phyloP scores from a whole-genome alignment of 768 basidiomycete species.

The Lactarius hatsudake region DNA sequence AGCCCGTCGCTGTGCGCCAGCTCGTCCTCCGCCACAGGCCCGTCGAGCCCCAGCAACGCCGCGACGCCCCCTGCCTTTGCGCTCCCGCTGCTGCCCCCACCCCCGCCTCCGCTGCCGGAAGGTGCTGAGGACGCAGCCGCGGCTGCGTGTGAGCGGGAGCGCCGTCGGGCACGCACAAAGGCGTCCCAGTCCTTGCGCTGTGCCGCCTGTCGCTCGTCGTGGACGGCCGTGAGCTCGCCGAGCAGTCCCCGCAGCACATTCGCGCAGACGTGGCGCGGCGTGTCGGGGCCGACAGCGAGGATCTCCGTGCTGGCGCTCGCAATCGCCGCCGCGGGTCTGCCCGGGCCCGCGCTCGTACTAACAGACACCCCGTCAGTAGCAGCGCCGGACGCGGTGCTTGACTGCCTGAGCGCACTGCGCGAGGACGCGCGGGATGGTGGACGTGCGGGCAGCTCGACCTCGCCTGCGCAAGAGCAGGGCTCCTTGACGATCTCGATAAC shows the following conservation, averaged over 20 bases:
- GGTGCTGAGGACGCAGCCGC: conserved; percentile 28
- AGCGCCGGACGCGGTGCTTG: background rate
- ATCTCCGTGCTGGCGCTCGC: conserved; percentile 46
- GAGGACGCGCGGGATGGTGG: conserved; percentile 16
- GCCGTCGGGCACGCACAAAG: conserved; percentile 54
- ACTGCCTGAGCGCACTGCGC: background rate
- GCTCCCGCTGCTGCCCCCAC: background rate
- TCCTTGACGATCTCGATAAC: conserved; percentile 40
- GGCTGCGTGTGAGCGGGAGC: conserved; percentile 50
- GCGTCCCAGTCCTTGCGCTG: conserved; percentile 84
- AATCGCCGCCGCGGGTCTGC: too few relatives aligned
- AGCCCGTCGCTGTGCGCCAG: conserved; percentile 78
- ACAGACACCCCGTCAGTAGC: background rate
- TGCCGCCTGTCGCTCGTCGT: conserved; percentile 70
- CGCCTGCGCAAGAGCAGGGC: conserved; percentile 42
- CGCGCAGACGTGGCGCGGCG: conserved; percentile 72
- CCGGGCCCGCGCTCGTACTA: too few relatives aligned
- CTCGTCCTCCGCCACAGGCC: conserved; percentile 66
- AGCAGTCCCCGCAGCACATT: conserved; percentile 74
- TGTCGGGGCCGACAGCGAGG: conserved; percentile 56
- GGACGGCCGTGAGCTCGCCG: conserved; percentile 72
- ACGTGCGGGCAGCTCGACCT: conserved; percentile 13
- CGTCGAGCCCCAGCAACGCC: conserved; percentile 63
- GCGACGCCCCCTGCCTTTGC: conserved; percentile 45
- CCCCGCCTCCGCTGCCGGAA: conserved; percentile 22